phyloP scores from a whole-genome alignment of 805 yeast genomes.

The Candida morakotiae region DNA sequence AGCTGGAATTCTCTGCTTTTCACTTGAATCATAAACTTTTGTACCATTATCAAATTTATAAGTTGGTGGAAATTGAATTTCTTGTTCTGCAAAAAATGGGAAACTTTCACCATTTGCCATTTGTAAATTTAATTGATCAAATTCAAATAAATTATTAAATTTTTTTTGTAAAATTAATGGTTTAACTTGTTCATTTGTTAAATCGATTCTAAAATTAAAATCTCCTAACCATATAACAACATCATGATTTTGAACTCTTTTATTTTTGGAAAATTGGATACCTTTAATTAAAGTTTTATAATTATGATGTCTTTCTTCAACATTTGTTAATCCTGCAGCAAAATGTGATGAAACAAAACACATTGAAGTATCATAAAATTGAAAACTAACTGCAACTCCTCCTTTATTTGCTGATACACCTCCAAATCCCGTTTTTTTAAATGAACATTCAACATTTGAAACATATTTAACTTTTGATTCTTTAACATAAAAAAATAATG shows the following conservation, averaged over 20 bases:
- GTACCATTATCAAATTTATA: conserved; percentile 90
- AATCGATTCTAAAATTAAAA: conserved; percentile 74
- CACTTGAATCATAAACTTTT: conserved; percentile 77
- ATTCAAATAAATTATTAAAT: conserved; percentile 48
- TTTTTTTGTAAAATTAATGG: conserved; percentile 43
- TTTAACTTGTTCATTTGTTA: conserved; percentile 74
- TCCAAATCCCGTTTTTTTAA: conserved; percentile 89
- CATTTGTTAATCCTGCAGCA: conserved; percentile 86
- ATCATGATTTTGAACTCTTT: conserved; percentile 65
- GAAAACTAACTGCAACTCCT: conserved; percentile 67
- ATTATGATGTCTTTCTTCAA: conserved; percentile 82
- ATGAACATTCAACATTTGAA: conserved; percentile 61
- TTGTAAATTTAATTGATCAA: conserved; percentile 78
- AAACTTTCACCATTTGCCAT: conserved; percentile 68
- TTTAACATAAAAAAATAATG: conserved; percentile 63
- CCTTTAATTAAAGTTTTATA: conserved; percentile 75
- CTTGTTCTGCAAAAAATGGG: conserved; percentile 70
- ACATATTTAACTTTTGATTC: conserved; percentile 49
- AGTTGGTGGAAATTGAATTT: conserved; percentile 80
- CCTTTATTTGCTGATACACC: conserved; percentile 86
- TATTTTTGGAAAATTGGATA: conserved; percentile 55
- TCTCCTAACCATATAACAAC: conserved; percentile 93
- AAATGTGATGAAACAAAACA: conserved; percentile 84
- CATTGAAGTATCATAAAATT: conserved; percentile 61
- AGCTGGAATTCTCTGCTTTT: conserved; percentile 88